These are phyloP conservation scores for Globisporangium paroecandrum DNA, from an alignment of 352 stramenopile species.

Conservation along the genomic window DNA sequence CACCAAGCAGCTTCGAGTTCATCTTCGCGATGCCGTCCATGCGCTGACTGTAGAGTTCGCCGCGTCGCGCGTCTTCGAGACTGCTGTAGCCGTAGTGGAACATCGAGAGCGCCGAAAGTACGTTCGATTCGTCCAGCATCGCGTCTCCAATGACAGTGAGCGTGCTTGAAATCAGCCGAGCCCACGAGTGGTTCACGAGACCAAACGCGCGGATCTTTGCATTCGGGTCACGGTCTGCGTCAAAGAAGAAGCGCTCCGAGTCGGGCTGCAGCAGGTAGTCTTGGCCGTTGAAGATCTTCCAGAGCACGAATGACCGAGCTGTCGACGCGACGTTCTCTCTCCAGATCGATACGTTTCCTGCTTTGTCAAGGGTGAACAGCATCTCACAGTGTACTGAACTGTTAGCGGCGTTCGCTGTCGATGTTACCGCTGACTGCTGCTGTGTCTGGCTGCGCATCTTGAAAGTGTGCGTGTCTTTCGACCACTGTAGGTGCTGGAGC, in stretches of 20 bases:
- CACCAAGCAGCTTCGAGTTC: conserved; percentile 60
- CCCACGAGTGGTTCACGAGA: conserved; percentile 29
- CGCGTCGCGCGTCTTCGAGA: conserved; percentile 48
- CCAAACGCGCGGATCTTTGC: conserved; percentile 26
- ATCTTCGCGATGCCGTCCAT: conserved; percentile 59
- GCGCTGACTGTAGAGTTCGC: conserved; percentile 62
- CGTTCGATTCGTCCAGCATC: conserved; percentile 64
- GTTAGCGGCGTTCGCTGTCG: conserved; percentile 3
- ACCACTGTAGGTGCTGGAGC: conserved; percentile 50
- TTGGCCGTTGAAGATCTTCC: conserved; percentile 48
- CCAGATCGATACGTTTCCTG: conserved; percentile 73
- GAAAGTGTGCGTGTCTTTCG: conserved; percentile 54
- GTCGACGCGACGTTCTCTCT: conserved; percentile 45
- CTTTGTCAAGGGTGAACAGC: conserved; percentile 69
- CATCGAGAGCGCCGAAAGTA: conserved; percentile 61
- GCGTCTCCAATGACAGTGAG: conserved; percentile 36
- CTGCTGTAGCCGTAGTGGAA: conserved; percentile 70
- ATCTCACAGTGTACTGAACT: conserved; percentile 35
- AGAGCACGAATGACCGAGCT: conserved; percentile 58
- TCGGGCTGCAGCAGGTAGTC: conserved; percentile 30
- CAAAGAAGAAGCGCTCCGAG: conserved; percentile 20
- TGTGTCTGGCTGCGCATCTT: conserved; percentile 21
- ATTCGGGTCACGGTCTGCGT: conserved; percentile 1
- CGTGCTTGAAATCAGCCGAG: conserved; percentile 15
- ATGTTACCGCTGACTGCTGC: background rate